Evolutionary conservation across 768 basidiomycete species (phyloP), one percentile per base, ranked within the genome.

Genomic region (Trametes coccinea): DNA sequence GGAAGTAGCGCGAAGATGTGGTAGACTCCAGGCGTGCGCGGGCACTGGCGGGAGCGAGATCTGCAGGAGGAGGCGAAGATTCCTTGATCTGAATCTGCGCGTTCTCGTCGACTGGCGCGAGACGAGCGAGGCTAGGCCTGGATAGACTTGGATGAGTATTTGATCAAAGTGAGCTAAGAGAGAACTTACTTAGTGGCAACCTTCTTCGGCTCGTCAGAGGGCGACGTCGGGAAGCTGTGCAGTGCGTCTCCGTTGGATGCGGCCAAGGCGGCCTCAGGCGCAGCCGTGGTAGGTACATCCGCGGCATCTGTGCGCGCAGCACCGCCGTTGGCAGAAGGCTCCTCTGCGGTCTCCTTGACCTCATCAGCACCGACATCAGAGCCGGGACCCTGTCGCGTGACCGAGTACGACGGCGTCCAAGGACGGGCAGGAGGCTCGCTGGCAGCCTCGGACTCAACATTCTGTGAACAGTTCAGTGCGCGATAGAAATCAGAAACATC

Each of bases 1-100:
- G 83, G 78, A 84, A 82, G 72, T 81, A 79, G 49, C 80, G 75
- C 11, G 82, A 83, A n/a, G 84, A 84, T 3, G 82, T 74, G 0
- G 81, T 80, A 9, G 84, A 83, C 67, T 82, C 81, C n/a, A 79
- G 74, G 51, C 82, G 73, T 1, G 73, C 74, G 13, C 66, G 82
- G 6, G 61, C 33, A 16, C 62, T 64, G 0, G 61, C 49, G 16
- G 66, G 62, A 22, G 70, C 63, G 4, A 59, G 6, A 39, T 58
- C 61, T 2, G 49, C 56, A 17, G 61, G 17, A 14, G 53, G 53
- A 30, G 62, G 52, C 37, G 64, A 56, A 4, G 62, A 61, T 22
- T 60, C 48, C 34, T 68, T 62, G 33, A 64, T 59, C n/a, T 62
- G 61, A 31, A 64, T 66, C 44, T 64, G 68, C 50, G 60, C 62